Conservation (phyloP, 2,329 filamentous ascomycete species). For the Graphium sp. region DNA sequence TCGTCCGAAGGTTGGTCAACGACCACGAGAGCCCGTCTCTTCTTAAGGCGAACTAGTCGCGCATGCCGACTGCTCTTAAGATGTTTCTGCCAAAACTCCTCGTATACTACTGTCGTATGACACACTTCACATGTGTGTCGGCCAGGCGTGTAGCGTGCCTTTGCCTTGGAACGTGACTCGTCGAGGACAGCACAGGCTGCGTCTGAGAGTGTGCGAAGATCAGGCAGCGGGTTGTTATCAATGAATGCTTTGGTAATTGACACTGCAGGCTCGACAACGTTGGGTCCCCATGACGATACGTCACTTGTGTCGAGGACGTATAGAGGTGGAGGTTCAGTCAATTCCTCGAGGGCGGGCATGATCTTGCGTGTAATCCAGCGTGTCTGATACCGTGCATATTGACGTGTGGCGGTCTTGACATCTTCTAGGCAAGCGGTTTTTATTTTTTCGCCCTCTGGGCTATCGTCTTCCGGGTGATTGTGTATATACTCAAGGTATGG, state of each 20-base stretch:
- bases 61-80: conserved; percentile 18
- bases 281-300: conserved; percentile 37
- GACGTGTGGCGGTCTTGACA: conserved; percentile 68
- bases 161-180: conserved; percentile 17
- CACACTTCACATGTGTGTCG: conserved; percentile 60
- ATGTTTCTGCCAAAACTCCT: conserved; percentile 26
- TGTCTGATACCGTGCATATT: conserved; percentile 73
- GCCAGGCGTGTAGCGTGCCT: conserved; percentile 33
- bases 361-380: conserved; percentile 80
- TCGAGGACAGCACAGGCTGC: conserved; percentile 39
- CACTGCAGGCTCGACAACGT: conserved; percentile 50
- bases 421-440: conserved; percentile 47
- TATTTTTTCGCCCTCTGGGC: conserved; percentile 17
- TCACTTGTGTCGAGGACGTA: conserved; percentile 75
- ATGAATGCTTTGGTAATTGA: conserved; percentile 49
- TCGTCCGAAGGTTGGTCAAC: conserved; percentile 5
- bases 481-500: conserved; percentile 42
- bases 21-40: conserved; percentile 18
- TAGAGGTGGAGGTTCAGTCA: conserved; percentile 38
- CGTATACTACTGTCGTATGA: conserved; percentile 40
- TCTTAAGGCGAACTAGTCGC: conserved; percentile 15
- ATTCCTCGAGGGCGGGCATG: conserved; percentile 46
- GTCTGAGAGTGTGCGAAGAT: conserved; percentile 28
- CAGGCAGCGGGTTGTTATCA: conserved; percentile 30
- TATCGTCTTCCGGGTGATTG: conserved; percentile 8